Conservation (phyloP, 2,329 filamentous ascomycete genomes). For the Botrytis deweyae region DNA sequence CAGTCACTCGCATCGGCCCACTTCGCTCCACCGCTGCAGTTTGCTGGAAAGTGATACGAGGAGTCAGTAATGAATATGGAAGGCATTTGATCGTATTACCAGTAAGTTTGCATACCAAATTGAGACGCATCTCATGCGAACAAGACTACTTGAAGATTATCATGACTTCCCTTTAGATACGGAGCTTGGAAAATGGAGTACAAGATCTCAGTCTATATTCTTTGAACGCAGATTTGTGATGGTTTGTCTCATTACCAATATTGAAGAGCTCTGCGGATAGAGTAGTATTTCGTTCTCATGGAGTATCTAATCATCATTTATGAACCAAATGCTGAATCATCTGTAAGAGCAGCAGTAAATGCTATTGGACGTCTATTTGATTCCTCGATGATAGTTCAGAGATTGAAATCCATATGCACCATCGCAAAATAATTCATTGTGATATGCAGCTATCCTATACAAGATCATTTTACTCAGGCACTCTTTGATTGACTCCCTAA, state of each 20-base stretch:
- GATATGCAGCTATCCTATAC: background rate
- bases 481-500: background rate
- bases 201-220: background rate
- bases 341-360: background rate
- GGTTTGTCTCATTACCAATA: too few relatives aligned
- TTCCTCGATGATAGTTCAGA: background rate
- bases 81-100: background rate
- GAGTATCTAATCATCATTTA: too few relatives aligned
- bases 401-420: background rate
- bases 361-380: too few relatives aligned
- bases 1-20: background rate
- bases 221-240: background rate
- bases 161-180: background rate
- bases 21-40: background rate
- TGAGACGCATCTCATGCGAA: background rate
- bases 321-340: background rate
- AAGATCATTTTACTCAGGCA: background rate
- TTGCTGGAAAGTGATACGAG: background rate
- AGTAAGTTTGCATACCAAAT: background rate
- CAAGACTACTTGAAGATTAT: background rate
- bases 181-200: background rate
- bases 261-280: background rate
- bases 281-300: background rate
- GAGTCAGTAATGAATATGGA: background rate
- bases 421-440: background rate